Conservation (phyloP, 2,329 filamentous ascomycete species). For the Aspergillus ruber region DNA sequence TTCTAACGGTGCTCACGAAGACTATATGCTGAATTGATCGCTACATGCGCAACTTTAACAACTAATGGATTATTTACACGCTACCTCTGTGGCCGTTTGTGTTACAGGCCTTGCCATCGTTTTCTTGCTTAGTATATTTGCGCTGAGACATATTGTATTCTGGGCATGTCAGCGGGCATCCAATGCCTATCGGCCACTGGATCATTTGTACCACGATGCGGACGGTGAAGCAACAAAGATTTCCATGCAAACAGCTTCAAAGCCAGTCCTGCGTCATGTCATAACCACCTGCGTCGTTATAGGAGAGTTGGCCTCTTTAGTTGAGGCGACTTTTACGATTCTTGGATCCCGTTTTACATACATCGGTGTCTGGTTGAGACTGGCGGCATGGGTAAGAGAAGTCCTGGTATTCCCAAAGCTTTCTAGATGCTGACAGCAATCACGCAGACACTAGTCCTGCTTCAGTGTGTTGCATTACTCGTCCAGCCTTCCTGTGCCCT, state of each 20-base stretch:
- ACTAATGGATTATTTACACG: no score
- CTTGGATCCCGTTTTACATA: not conserved
- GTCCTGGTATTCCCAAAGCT: not conserved
- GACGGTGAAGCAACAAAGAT: not conserved
- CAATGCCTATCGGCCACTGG: not conserved
- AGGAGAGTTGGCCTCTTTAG: not conserved
- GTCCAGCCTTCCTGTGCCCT: not conserved
- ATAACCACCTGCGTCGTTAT: not conserved
- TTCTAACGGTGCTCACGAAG: not conserved
- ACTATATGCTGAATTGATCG: not conserved
- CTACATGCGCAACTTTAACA: no score
- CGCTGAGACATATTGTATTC: not conserved
- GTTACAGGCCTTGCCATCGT: not conserved
- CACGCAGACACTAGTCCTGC: no score
- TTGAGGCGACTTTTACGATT: not conserved
- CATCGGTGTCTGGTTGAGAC: not conserved
- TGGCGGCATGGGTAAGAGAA: not conserved
- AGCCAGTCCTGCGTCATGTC: not conserved
- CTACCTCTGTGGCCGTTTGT: not conserved
- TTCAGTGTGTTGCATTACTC: no score
- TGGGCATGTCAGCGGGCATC: not conserved
- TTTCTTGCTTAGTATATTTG: not conserved
- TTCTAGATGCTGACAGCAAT: no score
- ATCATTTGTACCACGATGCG: not conserved
- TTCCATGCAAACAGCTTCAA: not conserved